A percentile compares a stretch with the other conserved stretches of the same genome.
phyloP scores from a whole-genome alignment of 371 early-diverging fungal genomes.

The Mortierella sp. region DNA sequence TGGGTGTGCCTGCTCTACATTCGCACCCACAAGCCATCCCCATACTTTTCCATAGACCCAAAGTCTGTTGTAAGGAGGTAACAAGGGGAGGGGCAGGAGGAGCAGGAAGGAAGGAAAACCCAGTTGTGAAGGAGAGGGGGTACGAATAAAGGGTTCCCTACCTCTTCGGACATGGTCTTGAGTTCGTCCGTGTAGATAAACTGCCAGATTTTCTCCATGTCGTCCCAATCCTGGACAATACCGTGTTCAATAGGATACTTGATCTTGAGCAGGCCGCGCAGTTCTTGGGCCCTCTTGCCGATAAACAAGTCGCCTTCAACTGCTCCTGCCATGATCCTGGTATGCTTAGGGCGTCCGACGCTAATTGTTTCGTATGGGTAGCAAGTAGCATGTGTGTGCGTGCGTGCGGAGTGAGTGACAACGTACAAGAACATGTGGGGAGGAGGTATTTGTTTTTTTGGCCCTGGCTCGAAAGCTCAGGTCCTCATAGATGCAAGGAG shows the following conservation, averaged over 20 bases:
- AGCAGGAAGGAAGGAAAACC: neutral
- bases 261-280: conserved; percentile 99
- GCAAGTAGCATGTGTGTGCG: neutral
- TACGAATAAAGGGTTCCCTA: conserved; percentile 41
- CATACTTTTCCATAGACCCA: neutral
- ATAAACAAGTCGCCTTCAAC: conserved; percentile 99
- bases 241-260: conserved; percentile 99
- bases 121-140: neutral
- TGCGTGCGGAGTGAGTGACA: conserved; percentile 5
- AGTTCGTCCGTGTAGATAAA: conserved; percentile 98
- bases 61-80: neutral
- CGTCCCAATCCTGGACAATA: conserved; percentile 99
- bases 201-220: conserved; percentile 99
- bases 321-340: conserved; percentile 99
- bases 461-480: too few relatives aligned
- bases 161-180: conserved; percentile 94
- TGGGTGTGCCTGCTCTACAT: neutral
- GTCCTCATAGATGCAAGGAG: neutral
- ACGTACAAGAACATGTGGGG: conserved; percentile 7
- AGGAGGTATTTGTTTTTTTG: neutral
- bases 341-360: conserved; percentile 99
- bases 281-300: conserved; percentile 99
- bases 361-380: conserved; percentile 69
- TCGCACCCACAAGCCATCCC: neutral
- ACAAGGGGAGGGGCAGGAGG: neutral